Percentiles rank a stretch among this genome's conserved stretches.
These are phyloP conservation scores for Zygotorulaspora florentina DNA, from an alignment of 805 yeast genomes.

Conservation along the genomic window DNA sequence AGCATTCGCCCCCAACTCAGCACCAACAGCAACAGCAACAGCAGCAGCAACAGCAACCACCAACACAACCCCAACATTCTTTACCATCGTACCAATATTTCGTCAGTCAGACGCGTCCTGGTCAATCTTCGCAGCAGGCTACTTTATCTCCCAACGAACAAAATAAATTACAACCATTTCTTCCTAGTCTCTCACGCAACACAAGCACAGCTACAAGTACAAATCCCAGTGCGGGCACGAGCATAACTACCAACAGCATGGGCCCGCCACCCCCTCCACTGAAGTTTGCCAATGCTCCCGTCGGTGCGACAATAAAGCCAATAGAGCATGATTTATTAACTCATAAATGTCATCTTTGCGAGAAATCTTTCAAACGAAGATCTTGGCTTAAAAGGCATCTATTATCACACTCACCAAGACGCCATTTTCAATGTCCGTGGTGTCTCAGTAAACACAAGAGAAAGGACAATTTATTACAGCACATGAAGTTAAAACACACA, in stretches of 20 bases:
- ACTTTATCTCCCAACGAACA: background rate
- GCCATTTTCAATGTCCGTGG: constrained; percentile 31
- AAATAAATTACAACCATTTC: background rate
- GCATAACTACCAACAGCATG: background rate
- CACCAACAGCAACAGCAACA: constrained; percentile 2
- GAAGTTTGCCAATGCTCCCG: background rate
- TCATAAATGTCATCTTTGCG: constrained; percentile 32
- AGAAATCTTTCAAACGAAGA: constrained; percentile 29
- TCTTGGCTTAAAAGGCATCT: constrained; percentile 35
- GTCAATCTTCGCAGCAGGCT: background rate
- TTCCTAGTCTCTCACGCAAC: constrained; percentile 1
- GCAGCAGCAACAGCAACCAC: constrained; percentile 10
- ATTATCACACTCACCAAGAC: constrained; percentile 27
- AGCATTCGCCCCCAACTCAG: constrained; percentile 4
- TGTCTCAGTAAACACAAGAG: constrained; percentile 33
- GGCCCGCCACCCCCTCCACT: constrained; percentile 1
- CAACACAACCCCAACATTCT: constrained; percentile 5
- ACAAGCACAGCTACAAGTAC: background rate
- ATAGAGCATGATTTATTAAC: background rate
- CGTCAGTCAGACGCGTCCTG: background rate
- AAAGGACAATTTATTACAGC: constrained; percentile 33
- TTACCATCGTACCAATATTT: background rate
- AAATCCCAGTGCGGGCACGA: background rate
- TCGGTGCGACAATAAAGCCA: background rate
- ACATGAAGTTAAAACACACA: constrained; percentile 32